Evolutionary conservation across 306 rosid species (phyloP), one percentile per base, ranked within the genome.

Genomic region (Rosa lucieae): DNA sequence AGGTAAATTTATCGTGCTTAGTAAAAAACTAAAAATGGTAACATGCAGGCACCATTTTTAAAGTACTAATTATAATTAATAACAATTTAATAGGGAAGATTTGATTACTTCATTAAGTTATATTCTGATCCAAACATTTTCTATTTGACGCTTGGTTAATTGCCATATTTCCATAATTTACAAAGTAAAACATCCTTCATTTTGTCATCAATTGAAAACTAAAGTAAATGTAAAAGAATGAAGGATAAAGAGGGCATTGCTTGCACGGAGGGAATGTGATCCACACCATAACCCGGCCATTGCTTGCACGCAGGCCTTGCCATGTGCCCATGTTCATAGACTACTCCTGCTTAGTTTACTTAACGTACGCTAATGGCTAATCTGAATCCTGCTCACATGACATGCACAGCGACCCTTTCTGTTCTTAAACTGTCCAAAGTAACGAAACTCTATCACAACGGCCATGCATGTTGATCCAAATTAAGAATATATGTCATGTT

Each of bases 191-290:
- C 18, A 65, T 59, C 46, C 70, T 61, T 40, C 58, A 26, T 75
- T 14, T 74, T 61, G 59, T 75, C 32, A 62, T 26, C 26, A 43
- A 59, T 26, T 42, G 70, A 75, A 75, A 15, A 23, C 6, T 23
- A 56, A 17, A 59, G 44, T 1, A 61, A 15, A 26, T 5, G 47
- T 21, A 9, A 46, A 26, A 75, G 26, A 58, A 44, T 20, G 53
- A 35, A 76, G 62, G 72, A 63, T 32, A 17, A 75, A 18, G 74
- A 12, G 29, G 40, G 1, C 71, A 75, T 62, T 75, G 29, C 47
- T 29, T 21, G 68, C 77, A 56, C 77, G 52, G 68, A 39, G 77
- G 39, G 52, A 2, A 68, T 40, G 18, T 40, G 52, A 20, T 46
- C 39, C 17, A 26, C 39, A 62, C 18, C 67, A 62, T 29, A 10